Conservation (phyloP, 768 basidiomycete species). For the Daedalea quercina region DNA sequence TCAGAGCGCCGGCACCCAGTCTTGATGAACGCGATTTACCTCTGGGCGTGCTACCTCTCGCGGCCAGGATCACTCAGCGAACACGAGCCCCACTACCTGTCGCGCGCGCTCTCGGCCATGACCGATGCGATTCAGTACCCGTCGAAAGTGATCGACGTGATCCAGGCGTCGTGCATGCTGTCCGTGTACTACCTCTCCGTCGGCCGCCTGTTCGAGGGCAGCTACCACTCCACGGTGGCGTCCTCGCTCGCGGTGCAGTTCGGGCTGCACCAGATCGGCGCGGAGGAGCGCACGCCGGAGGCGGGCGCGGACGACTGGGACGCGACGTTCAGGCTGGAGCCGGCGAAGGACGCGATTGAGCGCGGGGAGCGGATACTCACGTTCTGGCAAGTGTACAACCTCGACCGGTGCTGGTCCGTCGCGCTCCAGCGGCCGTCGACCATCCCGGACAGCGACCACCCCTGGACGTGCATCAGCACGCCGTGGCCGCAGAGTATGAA, state of each 20-base stretch:
- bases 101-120: conserved; percentile 53
- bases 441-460: conserved; percentile 56
- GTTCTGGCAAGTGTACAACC: conserved; percentile 80
- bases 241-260: conserved; percentile 68
- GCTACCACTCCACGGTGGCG: conserved; percentile 70
- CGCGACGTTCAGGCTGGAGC: conserved; percentile 44
- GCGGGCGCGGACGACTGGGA: conserved; percentile 30
- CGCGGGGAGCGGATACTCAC: conserved; percentile 68
- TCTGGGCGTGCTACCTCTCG: conserved; percentile 80
- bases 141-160: conserved; percentile 57
- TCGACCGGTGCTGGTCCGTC: conserved; percentile 79
- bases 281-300: conserved; percentile 24
- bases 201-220: conserved; percentile 71
- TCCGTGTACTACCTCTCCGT: conserved; percentile 73
- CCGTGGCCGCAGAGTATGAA: conserved; percentile 74
- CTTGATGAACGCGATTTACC: conserved; percentile 74
- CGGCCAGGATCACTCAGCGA: conserved; percentile 62
- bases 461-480: conserved; percentile 54
- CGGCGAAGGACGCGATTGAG: conserved; percentile 49
- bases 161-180: conserved; percentile 71
- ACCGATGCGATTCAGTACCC: conserved; percentile 54
- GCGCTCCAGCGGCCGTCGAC: conserved; percentile 60
- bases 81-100: conserved; percentile 69
- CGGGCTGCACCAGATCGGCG: conserved; percentile 48
- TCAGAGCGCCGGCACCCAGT: conserved; percentile 67